Evolutionary conservation across 1,139 yeast species (phyloP).

Genomic region (Debaryomyces udenii): DNA sequence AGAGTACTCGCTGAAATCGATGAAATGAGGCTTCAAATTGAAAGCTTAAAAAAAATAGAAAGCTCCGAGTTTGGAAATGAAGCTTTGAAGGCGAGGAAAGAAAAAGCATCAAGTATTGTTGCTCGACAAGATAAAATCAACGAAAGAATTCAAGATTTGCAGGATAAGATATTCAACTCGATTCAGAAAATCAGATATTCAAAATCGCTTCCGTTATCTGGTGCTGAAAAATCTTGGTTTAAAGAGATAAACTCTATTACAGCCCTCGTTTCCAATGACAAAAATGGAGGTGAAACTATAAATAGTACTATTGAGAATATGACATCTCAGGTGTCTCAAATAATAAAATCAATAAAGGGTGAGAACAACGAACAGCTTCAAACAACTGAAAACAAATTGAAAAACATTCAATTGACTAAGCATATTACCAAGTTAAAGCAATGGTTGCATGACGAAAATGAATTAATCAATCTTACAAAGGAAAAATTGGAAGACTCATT

Average conservation of each 20-base stretch:
- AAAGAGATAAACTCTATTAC: conserved; percentile 37
- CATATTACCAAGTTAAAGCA: conserved; percentile 20
- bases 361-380: background rate
- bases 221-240: conserved; percentile 41
- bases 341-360: conserved; percentile 8
- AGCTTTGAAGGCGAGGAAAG: conserved; percentile 9
- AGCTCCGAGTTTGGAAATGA: conserved; percentile 4
- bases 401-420: conserved; percentile 22
- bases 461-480: conserved; percentile 20
- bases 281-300: conserved; percentile 14
- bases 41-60: conserved; percentile 18
- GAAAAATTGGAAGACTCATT: conserved; percentile 17
- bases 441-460: conserved; percentile 25
- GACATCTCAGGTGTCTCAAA: conserved; percentile 20
- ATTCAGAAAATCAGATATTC: conserved; percentile 24
- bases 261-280: conserved; percentile 15
- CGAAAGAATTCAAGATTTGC: conserved; percentile 24
- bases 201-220: conserved; percentile 35
- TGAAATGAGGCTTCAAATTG: conserved; percentile 29
- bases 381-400: conserved; percentile 14
- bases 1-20: conserved; percentile 26
- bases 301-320: conserved; percentile 16
- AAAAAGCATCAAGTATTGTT: conserved; percentile 19
- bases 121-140: conserved; percentile 28
- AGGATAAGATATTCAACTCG: conserved; percentile 26